These are phyloP conservation scores for Penicillium mononematosum DNA, from an alignment of 495 filamentous ascomycete genomes.

Conservation along the genomic window DNA sequence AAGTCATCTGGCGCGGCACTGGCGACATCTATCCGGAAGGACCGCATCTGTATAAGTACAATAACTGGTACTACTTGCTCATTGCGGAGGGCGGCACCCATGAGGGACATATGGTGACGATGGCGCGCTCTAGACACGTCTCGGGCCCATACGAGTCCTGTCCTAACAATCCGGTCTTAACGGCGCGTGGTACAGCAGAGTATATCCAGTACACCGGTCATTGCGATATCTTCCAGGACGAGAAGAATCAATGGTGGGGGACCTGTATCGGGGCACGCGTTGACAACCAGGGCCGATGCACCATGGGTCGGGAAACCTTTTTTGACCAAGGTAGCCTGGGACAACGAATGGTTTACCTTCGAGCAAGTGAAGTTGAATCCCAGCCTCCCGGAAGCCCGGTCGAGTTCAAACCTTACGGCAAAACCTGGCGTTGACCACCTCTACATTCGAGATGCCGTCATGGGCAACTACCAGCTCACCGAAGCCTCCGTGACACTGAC, in stretches of 20 bases:
- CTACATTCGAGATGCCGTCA: constrained; percentile 17
- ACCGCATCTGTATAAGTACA: constrained; percentile 57
- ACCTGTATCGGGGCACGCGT: constrained; percentile 47
- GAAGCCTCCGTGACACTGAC: constrained; percentile 3
- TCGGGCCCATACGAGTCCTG: constrained; percentile 51
- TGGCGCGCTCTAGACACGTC: constrained; percentile 52
- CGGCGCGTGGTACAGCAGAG: constrained; percentile 42
- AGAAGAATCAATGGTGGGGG: constrained; percentile 53
- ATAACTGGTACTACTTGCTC: constrained; percentile 61
- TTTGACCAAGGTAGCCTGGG: constrained; percentile 53
- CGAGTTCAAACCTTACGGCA: constrained; percentile 8
- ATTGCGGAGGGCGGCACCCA: constrained; percentile 60
- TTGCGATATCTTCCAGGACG: constrained; percentile 41
- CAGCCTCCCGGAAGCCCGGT: constrained; percentile 8
- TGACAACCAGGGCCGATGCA: constrained; percentile 38
- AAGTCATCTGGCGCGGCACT: constrained; percentile 51
- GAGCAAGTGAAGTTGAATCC: constrained; percentile 7
- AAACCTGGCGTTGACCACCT: constrained; percentile 6
- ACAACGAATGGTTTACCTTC: constrained; percentile 11
- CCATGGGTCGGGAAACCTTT: constrained; percentile 64
- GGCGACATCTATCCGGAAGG: constrained; percentile 51
- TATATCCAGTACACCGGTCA: constrained; percentile 37
- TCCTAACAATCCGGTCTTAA: constrained; percentile 51
- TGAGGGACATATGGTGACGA: constrained; percentile 50
- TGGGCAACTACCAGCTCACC: constrained; percentile 7